phyloP scores from a whole-genome alignment of 73 alveolate genomes.

The Blepharisma japonicum region DNA sequence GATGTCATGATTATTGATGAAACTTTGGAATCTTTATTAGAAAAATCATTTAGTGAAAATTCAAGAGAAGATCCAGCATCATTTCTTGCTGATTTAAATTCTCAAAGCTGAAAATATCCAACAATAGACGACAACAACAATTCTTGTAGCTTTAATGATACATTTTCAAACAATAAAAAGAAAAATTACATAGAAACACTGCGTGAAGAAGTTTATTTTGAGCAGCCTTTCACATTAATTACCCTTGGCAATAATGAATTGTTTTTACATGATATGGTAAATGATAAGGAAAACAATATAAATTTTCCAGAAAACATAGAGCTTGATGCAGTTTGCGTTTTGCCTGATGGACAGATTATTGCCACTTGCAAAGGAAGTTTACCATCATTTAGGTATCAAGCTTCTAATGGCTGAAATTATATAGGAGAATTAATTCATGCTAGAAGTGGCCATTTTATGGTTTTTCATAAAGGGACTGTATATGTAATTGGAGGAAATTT shows the following conservation, averaged over 20 bases:
- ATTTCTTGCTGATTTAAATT: conserved; percentile 10
- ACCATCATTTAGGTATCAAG: not conserved
- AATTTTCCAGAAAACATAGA: not conserved
- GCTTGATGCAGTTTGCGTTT: not conserved
- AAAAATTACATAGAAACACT: not conserved
- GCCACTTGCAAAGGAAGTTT: not conserved
- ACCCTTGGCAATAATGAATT: not conserved
- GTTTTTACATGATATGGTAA: not conserved
- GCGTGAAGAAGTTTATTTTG: conserved; percentile 19
- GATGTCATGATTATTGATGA: conserved; percentile 12
- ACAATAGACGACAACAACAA: conserved; percentile 18
- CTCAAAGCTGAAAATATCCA: conserved; percentile 21
- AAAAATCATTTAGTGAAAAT: conserved; percentile 18
- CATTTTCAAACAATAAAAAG: not conserved
- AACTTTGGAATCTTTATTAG: conserved; percentile 23
- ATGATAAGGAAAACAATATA: not conserved
- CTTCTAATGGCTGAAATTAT: not conserved
- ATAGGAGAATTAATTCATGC: conserved; percentile 1
- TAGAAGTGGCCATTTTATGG: conserved; percentile 1
- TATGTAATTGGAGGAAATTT: conserved; percentile 1
- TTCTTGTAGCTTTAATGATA: conserved; percentile 12
- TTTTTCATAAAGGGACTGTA: conserved; percentile 25
- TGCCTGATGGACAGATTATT: conserved; percentile 3
- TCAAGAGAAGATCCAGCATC: conserved; percentile 6
- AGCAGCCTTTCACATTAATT: conserved; percentile 21